phyloP scores from a whole-genome alignment of 768 basidiomycete species.

The Suillus lakei region DNA sequence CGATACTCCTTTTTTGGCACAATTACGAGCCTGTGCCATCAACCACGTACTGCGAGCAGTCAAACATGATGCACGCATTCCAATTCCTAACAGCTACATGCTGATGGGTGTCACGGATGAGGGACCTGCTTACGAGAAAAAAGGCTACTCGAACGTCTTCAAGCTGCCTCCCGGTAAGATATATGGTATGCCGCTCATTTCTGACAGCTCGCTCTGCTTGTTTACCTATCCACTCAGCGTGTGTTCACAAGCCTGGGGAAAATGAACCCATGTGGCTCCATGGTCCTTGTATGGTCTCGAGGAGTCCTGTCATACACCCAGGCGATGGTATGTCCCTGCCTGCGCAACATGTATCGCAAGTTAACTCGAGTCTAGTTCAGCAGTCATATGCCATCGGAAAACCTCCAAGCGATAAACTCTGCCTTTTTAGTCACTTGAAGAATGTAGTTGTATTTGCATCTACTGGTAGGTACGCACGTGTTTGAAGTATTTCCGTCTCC shows the following conservation, averaged over 20 bases:
- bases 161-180: slow-evolving; percentile 60
- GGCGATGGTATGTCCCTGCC: slow-evolving; percentile 60
- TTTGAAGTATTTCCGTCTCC: not conserved
- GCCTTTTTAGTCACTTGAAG: slow-evolving; percentile 61
- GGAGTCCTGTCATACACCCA: slow-evolving; percentile 77
- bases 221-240: slow-evolving; percentile 44
- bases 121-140: slow-evolving; percentile 62
- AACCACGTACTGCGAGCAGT: slow-evolving; percentile 71
- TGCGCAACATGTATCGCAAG: slow-evolving; percentile 1
- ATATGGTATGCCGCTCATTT: slow-evolving; percentile 53
- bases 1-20: slow-evolving; percentile 61
- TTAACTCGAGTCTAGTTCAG: slow-evolving; percentile 51
- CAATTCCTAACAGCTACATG: slow-evolving; percentile 66
- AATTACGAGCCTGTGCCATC: slow-evolving; percentile 63
- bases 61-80: slow-evolving; percentile 78
- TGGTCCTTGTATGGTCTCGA: slow-evolving; percentile 65
- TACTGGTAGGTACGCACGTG: slow-evolving; percentile 45
- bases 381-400: slow-evolving; percentile 72
- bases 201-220: not conserved
- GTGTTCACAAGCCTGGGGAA: slow-evolving; percentile 58
- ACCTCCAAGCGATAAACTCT: slow-evolving; percentile 59
- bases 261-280: slow-evolving; percentile 56
- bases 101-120: slow-evolving; percentile 87
- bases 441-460: slow-evolving; percentile 78
- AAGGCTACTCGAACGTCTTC: slow-evolving; percentile 59